These are phyloP conservation scores for Periconia sp. DNA, from an alignment of 2,329 filamentous ascomycete genomes.

Conservation along the genomic window DNA sequence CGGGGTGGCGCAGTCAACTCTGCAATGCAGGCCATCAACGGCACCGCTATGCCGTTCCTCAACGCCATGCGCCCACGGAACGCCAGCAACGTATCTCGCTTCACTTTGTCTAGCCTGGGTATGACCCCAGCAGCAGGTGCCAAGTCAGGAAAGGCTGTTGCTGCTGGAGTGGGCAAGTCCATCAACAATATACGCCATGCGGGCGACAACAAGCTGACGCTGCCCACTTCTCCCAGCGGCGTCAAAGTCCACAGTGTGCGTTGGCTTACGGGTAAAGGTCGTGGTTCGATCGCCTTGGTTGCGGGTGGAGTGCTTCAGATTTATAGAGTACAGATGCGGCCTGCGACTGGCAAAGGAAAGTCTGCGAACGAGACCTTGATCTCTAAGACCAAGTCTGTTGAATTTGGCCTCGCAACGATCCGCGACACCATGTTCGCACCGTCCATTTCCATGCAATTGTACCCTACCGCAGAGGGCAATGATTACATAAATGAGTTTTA, in stretches of 20 bases:
- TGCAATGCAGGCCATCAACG: slow-evolving; percentile 48
- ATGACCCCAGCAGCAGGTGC: slow-evolving; percentile 51
- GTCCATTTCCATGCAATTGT: slow-evolving; percentile 31
- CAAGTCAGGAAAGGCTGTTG: slow-evolving; percentile 68
- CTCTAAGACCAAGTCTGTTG: slow-evolving; percentile 62
- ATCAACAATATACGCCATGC: slow-evolving; percentile 72
- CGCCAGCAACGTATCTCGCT: slow-evolving; percentile 33
- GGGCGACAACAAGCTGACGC: slow-evolving; percentile 72
- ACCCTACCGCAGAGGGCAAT: slow-evolving; percentile 28
- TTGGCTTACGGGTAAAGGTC: slow-evolving; percentile 65
- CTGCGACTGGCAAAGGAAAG: slow-evolving; percentile 43
- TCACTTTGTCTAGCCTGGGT: slow-evolving; percentile 40
- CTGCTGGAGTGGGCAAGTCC: slow-evolving; percentile 72
- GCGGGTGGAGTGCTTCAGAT: slow-evolving; percentile 67
- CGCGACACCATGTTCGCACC: slow-evolving; percentile 56
- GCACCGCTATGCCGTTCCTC: slow-evolving; percentile 44
- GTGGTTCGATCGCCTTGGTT: slow-evolving; percentile 65
- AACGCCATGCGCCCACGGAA: slow-evolving; percentile 41
- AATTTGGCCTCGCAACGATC: slow-evolving; percentile 67
- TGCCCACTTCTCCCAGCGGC: slow-evolving; percentile 59
- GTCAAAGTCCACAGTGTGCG: slow-evolving; percentile 63
- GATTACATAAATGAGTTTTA: slow-evolving; percentile 26
- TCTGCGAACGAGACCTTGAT: slow-evolving; percentile 46
- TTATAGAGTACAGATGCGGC: slow-evolving; percentile 60
- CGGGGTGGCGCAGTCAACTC: slow-evolving; percentile 38